A percentile compares a stretch with the other conserved stretches of the same genome.
Evolutionary conservation across 1,284 basidiomycete species (phyloP).

Genomic region (Trametes sp.): DNA sequence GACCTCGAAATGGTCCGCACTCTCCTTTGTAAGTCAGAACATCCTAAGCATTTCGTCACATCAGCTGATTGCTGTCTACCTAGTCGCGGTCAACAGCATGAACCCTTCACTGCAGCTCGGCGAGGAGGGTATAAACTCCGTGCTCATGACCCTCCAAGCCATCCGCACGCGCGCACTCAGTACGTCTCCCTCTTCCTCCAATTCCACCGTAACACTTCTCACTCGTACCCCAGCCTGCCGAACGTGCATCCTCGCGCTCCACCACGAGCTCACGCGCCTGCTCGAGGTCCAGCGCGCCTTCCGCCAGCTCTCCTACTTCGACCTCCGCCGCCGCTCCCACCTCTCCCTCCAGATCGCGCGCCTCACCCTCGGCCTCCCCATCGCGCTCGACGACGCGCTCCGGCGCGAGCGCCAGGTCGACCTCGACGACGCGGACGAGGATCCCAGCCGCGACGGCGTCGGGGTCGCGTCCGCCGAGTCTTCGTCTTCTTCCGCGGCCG

Average conservation of each 20-base stretch:
- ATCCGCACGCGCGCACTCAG: constrained; percentile 75
- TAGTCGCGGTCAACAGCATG: constrained; percentile 77
- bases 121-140: constrained; percentile 75
- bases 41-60: not conserved
- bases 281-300: constrained; percentile 84
- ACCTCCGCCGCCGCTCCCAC: constrained; percentile 78
- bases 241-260: constrained; percentile 77
- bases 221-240: constrained; percentile 65
- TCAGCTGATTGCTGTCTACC: not conserved
- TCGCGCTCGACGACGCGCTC: constrained; percentile 79
- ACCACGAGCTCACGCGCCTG: constrained; percentile 74
- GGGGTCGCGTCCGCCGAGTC: not conserved
- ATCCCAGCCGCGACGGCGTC: constrained; percentile 27
- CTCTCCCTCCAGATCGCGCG: constrained; percentile 81
- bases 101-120: constrained; percentile 73
- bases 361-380: constrained; percentile 81
- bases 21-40: constrained; percentile 63
- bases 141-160: constrained; percentile 66
- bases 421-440: constrained; percentile 19
- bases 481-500: not conserved
- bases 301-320: constrained; percentile 78
- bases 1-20: constrained; percentile 84
- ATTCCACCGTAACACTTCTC: constrained; percentile 7
- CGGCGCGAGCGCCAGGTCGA: constrained; percentile 40
- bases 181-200: constrained; percentile 44